These are phyloP conservation scores for Populus hybrid DNA, from an alignment of 441 rosid genomes.

Conservation along the genomic window DNA sequence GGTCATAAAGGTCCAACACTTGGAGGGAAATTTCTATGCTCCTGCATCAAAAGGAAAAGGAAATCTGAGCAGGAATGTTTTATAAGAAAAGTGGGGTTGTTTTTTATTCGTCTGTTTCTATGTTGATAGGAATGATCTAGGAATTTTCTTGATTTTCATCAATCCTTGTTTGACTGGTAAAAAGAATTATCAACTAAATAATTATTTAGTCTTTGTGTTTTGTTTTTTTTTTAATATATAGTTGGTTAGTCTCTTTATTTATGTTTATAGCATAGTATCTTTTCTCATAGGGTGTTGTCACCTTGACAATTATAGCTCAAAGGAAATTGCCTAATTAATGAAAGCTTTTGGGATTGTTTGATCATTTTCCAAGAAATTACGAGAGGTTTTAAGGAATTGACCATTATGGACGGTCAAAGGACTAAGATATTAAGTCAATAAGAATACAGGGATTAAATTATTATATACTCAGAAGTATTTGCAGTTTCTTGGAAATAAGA, in stretches of 20 bases:
- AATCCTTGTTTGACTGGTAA: not conserved
- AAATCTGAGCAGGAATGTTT: not conserved
- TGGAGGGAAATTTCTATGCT: conserved; percentile 20
- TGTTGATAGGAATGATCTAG: not conserved
- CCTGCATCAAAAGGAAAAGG: conserved; percentile 3
- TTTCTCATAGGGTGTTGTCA: not conserved
- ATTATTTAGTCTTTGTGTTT: not conserved
- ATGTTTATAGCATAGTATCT: not conserved
- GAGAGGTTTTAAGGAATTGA: not conserved
- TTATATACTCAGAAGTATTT: not conserved
- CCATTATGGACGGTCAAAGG: not conserved
- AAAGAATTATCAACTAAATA: too few relatives aligned
- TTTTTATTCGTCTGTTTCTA: not conserved
- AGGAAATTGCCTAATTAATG: too few relatives aligned
- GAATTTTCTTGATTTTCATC: not conserved
- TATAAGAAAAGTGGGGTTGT: not conserved
- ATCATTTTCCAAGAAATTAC: too few relatives aligned
- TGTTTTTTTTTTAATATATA: not conserved
- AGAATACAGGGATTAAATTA: too few relatives aligned
- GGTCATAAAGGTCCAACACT: not conserved
- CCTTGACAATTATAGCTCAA: not conserved
- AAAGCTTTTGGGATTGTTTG: not conserved
- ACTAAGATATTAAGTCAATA: too few relatives aligned
- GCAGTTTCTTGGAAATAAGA: not conserved
- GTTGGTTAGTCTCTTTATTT: not conserved